Conservation (phyloP, 1,284 basidiomycete genomes). For the Boletus mariae region DNA sequence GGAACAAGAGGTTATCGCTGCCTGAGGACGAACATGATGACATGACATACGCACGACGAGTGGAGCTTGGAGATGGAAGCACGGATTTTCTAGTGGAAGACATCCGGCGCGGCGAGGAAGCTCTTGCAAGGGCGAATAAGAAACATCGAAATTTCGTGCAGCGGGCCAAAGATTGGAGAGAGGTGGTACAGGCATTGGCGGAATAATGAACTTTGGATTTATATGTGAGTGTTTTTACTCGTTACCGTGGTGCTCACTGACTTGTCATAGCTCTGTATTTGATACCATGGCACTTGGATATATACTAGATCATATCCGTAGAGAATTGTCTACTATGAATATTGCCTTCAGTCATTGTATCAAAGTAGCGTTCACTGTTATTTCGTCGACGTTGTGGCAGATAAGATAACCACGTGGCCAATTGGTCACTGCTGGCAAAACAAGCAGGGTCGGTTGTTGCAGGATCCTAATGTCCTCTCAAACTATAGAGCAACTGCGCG, state of each 20-base stretch:
- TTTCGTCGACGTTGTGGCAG: too few species aligned
- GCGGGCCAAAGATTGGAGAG: conserved; percentile 55
- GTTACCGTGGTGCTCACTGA: not conserved
- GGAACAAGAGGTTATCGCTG: conserved; percentile 56
- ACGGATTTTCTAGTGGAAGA: conserved; percentile 60
- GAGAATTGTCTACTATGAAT: too few species aligned
- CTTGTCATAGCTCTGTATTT: not conserved
- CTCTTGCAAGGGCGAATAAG: conserved; percentile 24
- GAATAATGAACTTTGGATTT: not conserved
- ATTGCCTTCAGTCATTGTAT: too few species aligned
- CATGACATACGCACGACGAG: conserved; percentile 55
- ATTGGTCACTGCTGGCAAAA: too few species aligned
- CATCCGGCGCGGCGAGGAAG: conserved; percentile 12
- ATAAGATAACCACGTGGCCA: too few species aligned
- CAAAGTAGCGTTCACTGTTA: too few species aligned
- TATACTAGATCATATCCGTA: not conserved
- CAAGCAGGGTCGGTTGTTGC: not conserved
- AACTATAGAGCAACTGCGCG: conserved; percentile 47
- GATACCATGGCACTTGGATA: not conserved
- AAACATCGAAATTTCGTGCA: conserved; percentile 40
- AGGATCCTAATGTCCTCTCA: conserved; percentile 40
- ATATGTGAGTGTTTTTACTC: not conserved
- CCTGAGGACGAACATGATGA: conserved; percentile 48
- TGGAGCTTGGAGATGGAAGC: conserved; percentile 44
- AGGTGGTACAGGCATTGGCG: conserved; percentile 33